Base-by-base conservation (phyloP, 257 asterid species). In the Prunella vulgaris region DNA sequence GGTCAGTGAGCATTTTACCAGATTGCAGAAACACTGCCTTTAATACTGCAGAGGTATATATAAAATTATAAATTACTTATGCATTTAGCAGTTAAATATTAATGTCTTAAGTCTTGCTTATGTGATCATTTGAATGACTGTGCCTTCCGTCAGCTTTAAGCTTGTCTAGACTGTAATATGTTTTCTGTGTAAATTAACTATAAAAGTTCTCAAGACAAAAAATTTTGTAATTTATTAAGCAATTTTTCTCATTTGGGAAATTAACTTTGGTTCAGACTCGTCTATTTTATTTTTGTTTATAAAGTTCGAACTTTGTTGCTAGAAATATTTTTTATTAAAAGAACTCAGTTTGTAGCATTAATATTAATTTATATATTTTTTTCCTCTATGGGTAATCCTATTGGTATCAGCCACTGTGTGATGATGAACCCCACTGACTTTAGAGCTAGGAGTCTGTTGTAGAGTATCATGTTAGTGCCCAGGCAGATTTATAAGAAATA, bases 1-100 rank as follows among this genome's bases (percentile, higher is more conserved):
- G 98, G 98, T 93, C 98, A 27, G 98, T 90, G 63, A 90, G 90
- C 77, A 82, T 93, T 65, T 80, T 93, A 78, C 96, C 97, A 46
- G 95, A 93, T 78, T 93, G 98, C 94, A 83, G 76, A 71, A 88
- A 69, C 58, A 6, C 40, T 69, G 97, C 87, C 77, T 87, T 82
- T 72, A 88, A 90, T 77, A 84, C 97, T 24, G 98, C 97, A 53
- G 77, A 92, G 97, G 98, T 90, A 72, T 40, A 79, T 51, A 51
- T 15, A 51, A 17, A 17, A 7, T 51, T 32, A 44, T 57, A 57
- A 30, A 58, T 38, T 14, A 48, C 53, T 61, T 57, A 20, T 40
- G 64, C 58, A 60, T 52, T 60, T 48, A 10, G 48, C 53, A 54
- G 20, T 33, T 56, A 60, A 10, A 52, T 51, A 51, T 17, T 59